Base-by-base conservation (phyloP, 805 yeast genomes). In the Candida sakaeoensis region DNA sequence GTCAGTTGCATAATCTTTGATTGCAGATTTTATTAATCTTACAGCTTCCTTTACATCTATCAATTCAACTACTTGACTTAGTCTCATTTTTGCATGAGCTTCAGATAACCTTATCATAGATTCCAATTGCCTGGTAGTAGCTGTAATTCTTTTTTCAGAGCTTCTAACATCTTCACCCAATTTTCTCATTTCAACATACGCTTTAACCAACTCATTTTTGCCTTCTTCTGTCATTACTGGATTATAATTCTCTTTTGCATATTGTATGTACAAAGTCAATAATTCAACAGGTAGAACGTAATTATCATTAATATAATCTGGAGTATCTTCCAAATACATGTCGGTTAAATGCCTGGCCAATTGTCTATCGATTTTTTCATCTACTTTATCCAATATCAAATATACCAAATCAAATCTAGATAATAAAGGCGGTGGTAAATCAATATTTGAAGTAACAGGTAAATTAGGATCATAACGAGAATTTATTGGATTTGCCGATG, bases 1-100 rank as follows among this genome's bases (percentile, higher is more conserved):
- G 65, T 93, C 99, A 2, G 96, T 93, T 12, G 99, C 99, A 59
- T 93, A 93, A 48, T 93, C 98, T 60, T 93, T 93, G 49, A 93
- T 86, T 10, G 99, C 99, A 3, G 95, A 78, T 52, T 85, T 81
- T 57, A 91, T 93, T 49, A 93, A 71, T 49, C 99, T 76, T 2
- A 90, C 97, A 0, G 98, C 95, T 59, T 93, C 99, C 44, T 74
- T 72, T 5, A 93, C 99, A 60, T 93, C 99, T 21, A 71, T 72
- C 18, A 85, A 69, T 40, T 81, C 83, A 4, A 93, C 99, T 0
- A 52, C 57, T 1, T 71, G 64, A 1, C 91, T 75, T 22, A 93
- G 70, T 52, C 96, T 79, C 95, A 93, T 86, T 64, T 89, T 90
- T 1, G 99, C 99, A 59, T 93, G 98, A 0, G 98, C 99, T 64